Evolutionary conservation across 2,329 filamentous ascomycete genomes (phyloP).

Genomic region (Colletotrichum graminicola): DNA sequence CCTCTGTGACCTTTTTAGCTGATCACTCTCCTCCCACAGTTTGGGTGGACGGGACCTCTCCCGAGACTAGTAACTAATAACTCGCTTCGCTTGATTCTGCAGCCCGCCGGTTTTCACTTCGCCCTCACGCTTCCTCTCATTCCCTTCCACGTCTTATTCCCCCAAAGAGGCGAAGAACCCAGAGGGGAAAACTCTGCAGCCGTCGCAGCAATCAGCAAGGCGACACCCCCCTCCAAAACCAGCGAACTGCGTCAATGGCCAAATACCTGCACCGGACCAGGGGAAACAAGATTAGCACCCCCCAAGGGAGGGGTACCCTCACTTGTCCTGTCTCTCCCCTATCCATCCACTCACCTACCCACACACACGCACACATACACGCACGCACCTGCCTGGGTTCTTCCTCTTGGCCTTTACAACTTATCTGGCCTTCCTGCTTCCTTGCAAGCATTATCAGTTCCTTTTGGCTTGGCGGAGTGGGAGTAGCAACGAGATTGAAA

Average conservation of each 20-base stretch:
- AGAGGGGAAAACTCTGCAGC: background rate
- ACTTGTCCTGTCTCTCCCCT: constrained; percentile 12
- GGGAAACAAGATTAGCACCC: constrained; percentile 28
- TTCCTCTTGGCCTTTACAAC: background rate
- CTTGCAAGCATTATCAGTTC: background rate
- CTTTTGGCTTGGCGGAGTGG: constrained; percentile 11
- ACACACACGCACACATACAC: background rate
- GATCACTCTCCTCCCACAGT: background rate
- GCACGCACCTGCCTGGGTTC: background rate
- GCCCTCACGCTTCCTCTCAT: background rate
- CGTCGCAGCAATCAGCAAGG: background rate
- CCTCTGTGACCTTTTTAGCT: background rate
- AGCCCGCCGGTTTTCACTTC: background rate
- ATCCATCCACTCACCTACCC: background rate
- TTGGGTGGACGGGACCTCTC: background rate
- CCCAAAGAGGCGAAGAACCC: too few relatives aligned
- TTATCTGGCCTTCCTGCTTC: background rate
- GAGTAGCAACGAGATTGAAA: background rate
- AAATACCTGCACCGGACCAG: constrained; percentile 31
- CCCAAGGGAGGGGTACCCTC: constrained; percentile 11
- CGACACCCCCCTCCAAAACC: constrained; percentile 22
- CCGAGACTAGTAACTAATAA: background rate
- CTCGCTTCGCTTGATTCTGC: background rate
- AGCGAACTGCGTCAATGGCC: constrained; percentile 29
- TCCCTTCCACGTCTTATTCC: background rate